phyloP scores from a whole-genome alignment of 2,329 filamentous ascomycete species.

The Grosmannia penicillata region DNA sequence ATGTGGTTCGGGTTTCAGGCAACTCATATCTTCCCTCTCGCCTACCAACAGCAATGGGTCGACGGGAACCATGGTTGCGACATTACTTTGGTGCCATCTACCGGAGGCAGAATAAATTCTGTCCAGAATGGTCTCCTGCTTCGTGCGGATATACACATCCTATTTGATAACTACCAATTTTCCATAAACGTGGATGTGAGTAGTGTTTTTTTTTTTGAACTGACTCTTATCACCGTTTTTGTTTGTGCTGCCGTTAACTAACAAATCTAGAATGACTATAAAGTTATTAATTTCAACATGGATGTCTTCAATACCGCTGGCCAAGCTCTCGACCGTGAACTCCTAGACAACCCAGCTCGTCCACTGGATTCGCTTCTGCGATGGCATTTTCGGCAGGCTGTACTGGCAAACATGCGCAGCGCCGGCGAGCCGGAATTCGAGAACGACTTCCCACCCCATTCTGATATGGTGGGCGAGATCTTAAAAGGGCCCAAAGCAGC shows the following conservation, averaged over 20 bases:
- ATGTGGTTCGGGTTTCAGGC: not conserved
- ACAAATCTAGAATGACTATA: not conserved
- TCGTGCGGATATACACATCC: not conserved
- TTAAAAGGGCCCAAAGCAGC: not conserved
- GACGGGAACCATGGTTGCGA: not conserved
- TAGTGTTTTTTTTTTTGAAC: not conserved
- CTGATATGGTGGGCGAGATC: slow-evolving; percentile 3
- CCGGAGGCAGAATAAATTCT: not conserved
- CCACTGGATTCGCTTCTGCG: not conserved
- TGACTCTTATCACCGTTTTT: not conserved
- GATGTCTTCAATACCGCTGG: not conserved
- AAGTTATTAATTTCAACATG: not conserved
- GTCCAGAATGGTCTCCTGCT: not conserved
- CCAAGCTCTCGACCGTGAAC: not conserved
- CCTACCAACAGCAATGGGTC: not conserved
- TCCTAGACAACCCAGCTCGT: not conserved
- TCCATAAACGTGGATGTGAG: not conserved
- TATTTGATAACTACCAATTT: not conserved
- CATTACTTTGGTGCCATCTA: not conserved
- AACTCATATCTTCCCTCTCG: not conserved
- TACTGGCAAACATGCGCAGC: not conserved
- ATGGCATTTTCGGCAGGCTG: not conserved
- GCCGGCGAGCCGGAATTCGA: not conserved
- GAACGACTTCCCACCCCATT: slow-evolving; percentile 2
- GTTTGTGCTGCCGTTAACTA: not conserved